Base-by-base conservation (phyloP, 371 early-diverging fungal genomes). In the Parasitella parasitica region DNA sequence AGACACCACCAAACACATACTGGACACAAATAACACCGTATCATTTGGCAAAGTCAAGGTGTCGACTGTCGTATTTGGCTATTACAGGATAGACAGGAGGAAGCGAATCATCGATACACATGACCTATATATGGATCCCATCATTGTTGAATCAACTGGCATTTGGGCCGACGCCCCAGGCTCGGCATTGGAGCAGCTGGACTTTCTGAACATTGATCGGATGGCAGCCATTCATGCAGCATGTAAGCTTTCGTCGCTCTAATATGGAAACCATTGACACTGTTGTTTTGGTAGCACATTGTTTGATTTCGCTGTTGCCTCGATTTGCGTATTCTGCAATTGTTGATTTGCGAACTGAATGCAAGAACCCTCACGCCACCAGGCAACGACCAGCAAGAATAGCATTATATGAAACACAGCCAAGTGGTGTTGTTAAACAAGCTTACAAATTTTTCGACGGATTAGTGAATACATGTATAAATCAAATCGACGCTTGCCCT, bases 51-150 rank as follows among this genome's bases (percentile, higher is more conserved):
- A 70, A 52, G 71, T 77, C 1, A 68, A 66, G 68, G 82, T 82
- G 11, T 67, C 74, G 8, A 82, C 87, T 0, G 64, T 67, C 7
- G 83, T 83, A 1, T 86, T 82, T 70, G 87, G 87, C 1, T 86
- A 86, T 65, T 80, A 78, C 63, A 72, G 82, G 51, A 43, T 84
- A 24, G 76, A 86, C 50, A 73, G 63, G 52, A 48, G 70, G 6
- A 67, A 58, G 28, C 73, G 72, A 12, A 76, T 83, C 30, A 65
- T 83, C 1, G 83, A 83, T 55, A 50, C 71, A 7, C 61, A 72
- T 22, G 83, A 83, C 7, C 64, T 78, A 0, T 70, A 78, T 48
- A 83, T 83, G 83, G 80, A 80, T 39, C 80, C 83, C 1, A 67
- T 83, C 34, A 26, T 83, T 11, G 57, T 68, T 1, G 46, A 70